Evolutionary conservation across 805 yeast genomes (phyloP), one percentile per base, ranked within the genome.

Genomic region (Jamesozyma gamospora): DNA sequence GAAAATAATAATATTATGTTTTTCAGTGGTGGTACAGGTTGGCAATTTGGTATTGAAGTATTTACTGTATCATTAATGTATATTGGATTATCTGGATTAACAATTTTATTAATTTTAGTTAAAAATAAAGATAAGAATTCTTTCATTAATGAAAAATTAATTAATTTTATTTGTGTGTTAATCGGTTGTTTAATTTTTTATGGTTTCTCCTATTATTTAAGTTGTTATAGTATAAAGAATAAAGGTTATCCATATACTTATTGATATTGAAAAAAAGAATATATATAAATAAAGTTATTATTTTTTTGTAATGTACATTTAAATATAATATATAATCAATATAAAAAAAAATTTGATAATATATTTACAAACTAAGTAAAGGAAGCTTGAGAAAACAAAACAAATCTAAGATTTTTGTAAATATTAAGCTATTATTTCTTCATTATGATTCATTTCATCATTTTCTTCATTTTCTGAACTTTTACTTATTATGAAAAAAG

Each of bases 401-500:
- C n/a, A n/a, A n/a, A n/a, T n/a, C n/a, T n/a, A n/a, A n/a, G n/a
- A n/a, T n/a, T n/a, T n/a, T n/a, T n/a, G n/a, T n/a, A n/a, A n/a
- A n/a, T n/a, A n/a, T n/a, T n/a, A 21, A 21, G 24, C 24, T 21
- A 21, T 21, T 21, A 21, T 21, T 21, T 21, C 32, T 15, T 29
- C 17, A 4, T 30, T 25, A 13, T 36, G 18, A 17, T 33, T 32
- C 1, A 35, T n/a, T 15, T 36, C 35, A 11, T 33, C 46, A 15
- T 39, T 42, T 19, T 45, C 40, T 41, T 82, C 94, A 18, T 69
- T 73, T 53, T 77, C 77, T 45, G 85, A 94, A 50, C 79, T 85
- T 46, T 70, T 75, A 60, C 90, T 90, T 34, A 92, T 79, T 34
- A 82, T 77, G 48, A 87, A 74, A 56, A 92, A 92, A 1, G 96